These are phyloP conservation scores for Paramyrothecium roridum DNA, from an alignment of 2,329 filamentous ascomycete genomes.

Conservation along the genomic window DNA sequence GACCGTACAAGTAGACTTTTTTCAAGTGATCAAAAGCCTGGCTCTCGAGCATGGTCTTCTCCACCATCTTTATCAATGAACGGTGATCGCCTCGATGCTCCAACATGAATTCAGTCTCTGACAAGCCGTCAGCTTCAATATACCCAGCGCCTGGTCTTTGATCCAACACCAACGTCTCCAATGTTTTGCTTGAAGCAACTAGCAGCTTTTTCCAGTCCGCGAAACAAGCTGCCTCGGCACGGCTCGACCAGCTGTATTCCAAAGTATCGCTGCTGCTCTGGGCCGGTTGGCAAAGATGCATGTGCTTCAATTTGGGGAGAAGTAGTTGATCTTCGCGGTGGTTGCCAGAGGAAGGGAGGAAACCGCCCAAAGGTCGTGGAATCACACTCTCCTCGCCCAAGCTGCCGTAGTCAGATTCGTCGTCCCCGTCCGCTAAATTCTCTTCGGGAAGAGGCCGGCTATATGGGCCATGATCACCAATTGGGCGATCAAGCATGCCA, in stretches of 20 bases:
- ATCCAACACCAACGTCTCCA: neutral
- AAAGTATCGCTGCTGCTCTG: neutral
- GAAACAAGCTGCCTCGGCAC: neutral
- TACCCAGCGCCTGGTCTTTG: neutral
- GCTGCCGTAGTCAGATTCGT: neutral
- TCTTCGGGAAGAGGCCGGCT: conserved; percentile 2
- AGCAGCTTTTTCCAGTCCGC: neutral
- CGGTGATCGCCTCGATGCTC: neutral
- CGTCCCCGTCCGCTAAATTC: neutral
- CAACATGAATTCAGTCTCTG: neutral
- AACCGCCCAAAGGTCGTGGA: neutral
- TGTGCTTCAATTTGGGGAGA: neutral
- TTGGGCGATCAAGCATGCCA: conserved; percentile 9
- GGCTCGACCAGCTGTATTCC: neutral
- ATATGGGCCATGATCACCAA: neutral
- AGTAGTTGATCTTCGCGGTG: neutral
- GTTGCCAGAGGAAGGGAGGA: neutral
- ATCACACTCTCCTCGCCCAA: neutral
- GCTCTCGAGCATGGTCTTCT: neutral
- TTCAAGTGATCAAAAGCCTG: neutral
- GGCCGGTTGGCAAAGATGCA: neutral
- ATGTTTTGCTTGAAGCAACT: neutral
- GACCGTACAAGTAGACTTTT: neutral
- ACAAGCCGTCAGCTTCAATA: neutral
- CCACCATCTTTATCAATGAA: neutral